Conservation (phyloP, 2,329 filamentous ascomycete species). For the Cladosporium sp. region DNA sequence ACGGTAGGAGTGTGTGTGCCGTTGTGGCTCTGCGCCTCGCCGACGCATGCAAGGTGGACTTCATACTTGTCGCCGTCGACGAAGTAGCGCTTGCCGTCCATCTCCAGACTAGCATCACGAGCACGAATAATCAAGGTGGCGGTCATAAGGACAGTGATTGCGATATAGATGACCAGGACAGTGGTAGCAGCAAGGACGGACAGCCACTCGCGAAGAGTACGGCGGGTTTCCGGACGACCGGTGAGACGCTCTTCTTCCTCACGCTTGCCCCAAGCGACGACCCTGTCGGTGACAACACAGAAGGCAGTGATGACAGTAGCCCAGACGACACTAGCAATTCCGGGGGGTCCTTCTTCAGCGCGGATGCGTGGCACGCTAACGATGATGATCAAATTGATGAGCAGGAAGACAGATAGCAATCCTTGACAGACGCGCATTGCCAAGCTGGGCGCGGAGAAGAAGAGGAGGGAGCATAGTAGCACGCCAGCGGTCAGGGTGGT, state of each 20-base stretch:
- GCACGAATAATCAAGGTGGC: conserved; percentile 74
- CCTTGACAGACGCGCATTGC: conserved; percentile 70
- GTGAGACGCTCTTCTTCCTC: conserved; percentile 93
- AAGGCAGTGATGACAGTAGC: conserved; percentile 74
- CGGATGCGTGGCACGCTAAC: conserved; percentile 69
- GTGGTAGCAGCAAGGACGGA: conserved; percentile 73
- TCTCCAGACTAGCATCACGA: conserved; percentile 68
- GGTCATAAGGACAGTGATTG: conserved; percentile 70
- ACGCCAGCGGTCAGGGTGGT: conserved; percentile 73
- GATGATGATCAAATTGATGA: conserved; percentile 75
- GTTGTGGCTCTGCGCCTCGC: conserved; percentile 55
- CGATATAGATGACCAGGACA: conserved; percentile 63
- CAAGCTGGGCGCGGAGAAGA: conserved; percentile 81
- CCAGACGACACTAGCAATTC: conserved; percentile 82
- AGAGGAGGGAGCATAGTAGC: conserved; percentile 71
- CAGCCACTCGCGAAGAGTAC: conserved; percentile 78
- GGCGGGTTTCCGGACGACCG: conserved; percentile 78
- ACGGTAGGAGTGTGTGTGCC: conserved; percentile 68
- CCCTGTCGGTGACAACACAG: conserved; percentile 72
- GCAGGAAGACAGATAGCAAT: conserved; percentile 61
- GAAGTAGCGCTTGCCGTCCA: conserved; percentile 70
- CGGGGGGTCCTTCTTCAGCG: conserved; percentile 84
- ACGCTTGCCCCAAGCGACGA: conserved; percentile 84
- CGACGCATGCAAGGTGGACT: conserved; percentile 79
- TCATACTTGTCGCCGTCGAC: conserved; percentile 83